Base-by-base conservation (phyloP, 805 yeast species). In the Kuraishia hungarica region DNA sequence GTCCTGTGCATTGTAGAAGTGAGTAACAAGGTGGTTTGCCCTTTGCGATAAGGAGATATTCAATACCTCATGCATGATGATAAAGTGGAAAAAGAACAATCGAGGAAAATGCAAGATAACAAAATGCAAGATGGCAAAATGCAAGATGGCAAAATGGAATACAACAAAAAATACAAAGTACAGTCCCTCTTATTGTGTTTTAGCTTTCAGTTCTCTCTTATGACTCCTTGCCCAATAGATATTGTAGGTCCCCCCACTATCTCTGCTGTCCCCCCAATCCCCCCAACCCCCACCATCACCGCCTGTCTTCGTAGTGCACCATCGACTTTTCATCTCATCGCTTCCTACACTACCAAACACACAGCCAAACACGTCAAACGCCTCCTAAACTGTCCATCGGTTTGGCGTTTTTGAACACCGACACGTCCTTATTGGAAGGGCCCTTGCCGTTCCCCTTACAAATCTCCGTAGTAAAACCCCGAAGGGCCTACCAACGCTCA, bases 1-100 rank as follows among this genome's bases (percentile, higher is more conserved):
- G 55, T 89, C 96, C 67, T 90, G 96, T 13, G 80, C 68, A 63
- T 94, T 93, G 73, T 84, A 89, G 64, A 89, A 85, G 62, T 89
- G 97, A 0, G 96, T 80, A 2, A 80, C 67, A n/a, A 89, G 67
- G 66, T 88, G 93, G 61, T 89, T 89, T 0, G 97, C 78, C 21
- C 75, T 64, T 11, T 87, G 92, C 0, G 96, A 88, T 4, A 82
- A 72, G 2, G 96, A 84, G 0, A 91, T 58, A 13, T 82, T 86
- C n/a, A 93, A 66, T 0, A 88, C 72, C 63, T 92, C 97, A 54
- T 78, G 82, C 96, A 88, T 88, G 22, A 23, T 23, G 43, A 7
- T 7, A 35, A 26, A 10, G 29, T 26, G 29, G 5, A 10, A 10
- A 26, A 10, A 26, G 10, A 10, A 10, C 5, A 26, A 10, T 26